phyloP scores from a whole-genome alignment of 129 eudicot species.

The Flaveria trinervia region DNA sequence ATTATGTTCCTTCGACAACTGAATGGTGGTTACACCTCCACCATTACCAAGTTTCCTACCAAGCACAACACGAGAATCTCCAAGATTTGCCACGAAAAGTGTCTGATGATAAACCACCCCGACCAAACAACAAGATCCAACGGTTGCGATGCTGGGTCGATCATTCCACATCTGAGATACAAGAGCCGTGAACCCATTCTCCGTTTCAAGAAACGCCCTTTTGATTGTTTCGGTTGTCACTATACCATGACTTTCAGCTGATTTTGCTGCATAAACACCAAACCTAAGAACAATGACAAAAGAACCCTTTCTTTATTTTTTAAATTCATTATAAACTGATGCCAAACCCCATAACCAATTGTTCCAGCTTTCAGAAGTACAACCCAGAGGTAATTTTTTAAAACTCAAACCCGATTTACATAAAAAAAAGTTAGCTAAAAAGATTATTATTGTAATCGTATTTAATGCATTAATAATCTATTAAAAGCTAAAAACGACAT shows the following conservation, averaged over 20 bases:
- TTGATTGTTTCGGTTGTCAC: conserved; percentile 53
- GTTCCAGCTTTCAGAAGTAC: background rate
- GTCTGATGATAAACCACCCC: conserved; percentile 57
- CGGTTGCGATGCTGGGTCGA: conserved; percentile 52
- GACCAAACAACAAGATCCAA: conserved; percentile 69
- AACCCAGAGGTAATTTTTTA: background rate
- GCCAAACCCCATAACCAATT: background rate
- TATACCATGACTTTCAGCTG: conserved; percentile 40
- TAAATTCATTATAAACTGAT: background rate
- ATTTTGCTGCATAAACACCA: conserved; percentile 56
- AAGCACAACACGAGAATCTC: conserved; percentile 69
- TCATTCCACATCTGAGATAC: conserved; percentile 50
- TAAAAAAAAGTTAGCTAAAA: background rate
- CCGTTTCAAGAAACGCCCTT: conserved; percentile 61
- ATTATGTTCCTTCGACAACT: conserved; percentile 66
- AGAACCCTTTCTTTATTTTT: conserved; percentile 19
- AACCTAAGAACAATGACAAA: conserved; percentile 43
- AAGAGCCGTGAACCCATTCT: conserved; percentile 48
- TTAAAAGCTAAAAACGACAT: background rate
- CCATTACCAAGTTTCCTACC: conserved; percentile 49
- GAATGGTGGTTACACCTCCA: conserved; percentile 50
- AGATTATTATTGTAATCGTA: background rate
- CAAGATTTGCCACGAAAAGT: conserved; percentile 65
- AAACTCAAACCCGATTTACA: no score
- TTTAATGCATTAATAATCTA: background rate